Evolutionary conservation across 2,329 filamentous ascomycete species (phyloP), one percentile per base, ranked within the genome.

Genomic region (Magnaporthiopsis incrustans): DNA sequence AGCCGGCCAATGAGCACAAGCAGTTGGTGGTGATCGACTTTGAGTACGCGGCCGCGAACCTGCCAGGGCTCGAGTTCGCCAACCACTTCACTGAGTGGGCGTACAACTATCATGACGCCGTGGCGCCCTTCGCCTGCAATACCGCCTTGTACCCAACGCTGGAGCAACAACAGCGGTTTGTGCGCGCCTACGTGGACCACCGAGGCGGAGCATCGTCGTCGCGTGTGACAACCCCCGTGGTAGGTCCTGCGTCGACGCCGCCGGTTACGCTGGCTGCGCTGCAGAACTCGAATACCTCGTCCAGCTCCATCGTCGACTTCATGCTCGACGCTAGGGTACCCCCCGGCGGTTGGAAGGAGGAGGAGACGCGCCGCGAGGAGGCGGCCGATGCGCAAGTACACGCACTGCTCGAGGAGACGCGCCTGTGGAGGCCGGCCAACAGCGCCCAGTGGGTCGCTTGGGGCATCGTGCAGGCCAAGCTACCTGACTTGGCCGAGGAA

Each of bases 71-170:
- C 22, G 95, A 99, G 75, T 98, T 99, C 73, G 95, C 92, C 65
- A 99, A 99, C 74, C 95, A 99, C 76, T 99, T 99, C 76, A 90
- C 91, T 1, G 95, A 99, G 77, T 99, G 95, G 95, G 90, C 91
- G 70, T 98, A 98, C 81, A 94, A 99, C 77, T 99, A 99, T 76
- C 93, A 97, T 73, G 88, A 95, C 72, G 76, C 85, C 3, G 78
- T 80, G 33, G 77, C 77, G 38, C 80, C 91, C 0, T 86, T 85
- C 78, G 85, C 81, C 32, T 94, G 91, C 80, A 86, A 89, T 70
- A 84, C 84, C 6, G 77, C 79, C 63, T 76, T 78, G 63, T 99
- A 97, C 75, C 95, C 95, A 0, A 91, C 82, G 0, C 77, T 82
- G 0, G 90, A 93, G 64, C 89, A 97, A 74, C 95, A 97, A 73